A percentile compares a stretch with the other conserved stretches of the same genome.
Evolutionary conservation across 78 protist genomes (phyloP).

Genomic region (Tieghemostelium lacteum): DNA sequence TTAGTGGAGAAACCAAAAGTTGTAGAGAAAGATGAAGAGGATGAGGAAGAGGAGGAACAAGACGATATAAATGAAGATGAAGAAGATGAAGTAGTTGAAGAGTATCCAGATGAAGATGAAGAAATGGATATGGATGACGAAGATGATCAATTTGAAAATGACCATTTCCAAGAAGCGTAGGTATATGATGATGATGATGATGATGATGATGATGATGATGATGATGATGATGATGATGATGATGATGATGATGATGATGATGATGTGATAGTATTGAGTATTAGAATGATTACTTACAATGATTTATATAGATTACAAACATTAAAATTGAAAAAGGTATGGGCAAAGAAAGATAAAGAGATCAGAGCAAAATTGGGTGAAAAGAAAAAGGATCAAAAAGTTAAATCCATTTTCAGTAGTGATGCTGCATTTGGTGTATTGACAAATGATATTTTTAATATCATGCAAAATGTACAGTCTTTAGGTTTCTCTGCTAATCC

Average conservation of each 20-base stretch:
- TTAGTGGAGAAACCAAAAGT: neutral
- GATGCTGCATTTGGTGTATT: constrained; percentile 82
- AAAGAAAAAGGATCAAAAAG: constrained; percentile 53
- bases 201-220: neutral
- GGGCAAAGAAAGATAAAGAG: constrained; percentile 76
- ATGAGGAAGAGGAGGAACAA: constrained; percentile 21
- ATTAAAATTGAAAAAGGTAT: constrained; percentile 75
- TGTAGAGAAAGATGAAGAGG: constrained; percentile 2
- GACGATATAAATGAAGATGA: neutral
- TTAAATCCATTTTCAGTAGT: constrained; percentile 57
- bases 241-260: neutral
- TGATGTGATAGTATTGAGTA: too few relatives aligned
- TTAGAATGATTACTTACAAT: neutral
- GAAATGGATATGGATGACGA: constrained; percentile 11
- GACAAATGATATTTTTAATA: constrained; percentile 74
- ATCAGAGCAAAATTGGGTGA: constrained; percentile 60
- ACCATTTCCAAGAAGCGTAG: constrained; percentile 81
- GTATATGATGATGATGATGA: too few relatives aligned
- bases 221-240: neutral
- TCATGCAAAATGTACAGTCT: constrained; percentile 75
- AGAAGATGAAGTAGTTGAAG: constrained; percentile 3
- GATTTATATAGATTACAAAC: constrained; percentile 54
- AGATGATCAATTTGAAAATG: constrained; percentile 57
- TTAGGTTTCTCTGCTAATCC: constrained; percentile 77
- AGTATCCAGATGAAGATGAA: neutral